Conservation (phyloP, 345 rosid species). For the Balakata baccata region DNA sequence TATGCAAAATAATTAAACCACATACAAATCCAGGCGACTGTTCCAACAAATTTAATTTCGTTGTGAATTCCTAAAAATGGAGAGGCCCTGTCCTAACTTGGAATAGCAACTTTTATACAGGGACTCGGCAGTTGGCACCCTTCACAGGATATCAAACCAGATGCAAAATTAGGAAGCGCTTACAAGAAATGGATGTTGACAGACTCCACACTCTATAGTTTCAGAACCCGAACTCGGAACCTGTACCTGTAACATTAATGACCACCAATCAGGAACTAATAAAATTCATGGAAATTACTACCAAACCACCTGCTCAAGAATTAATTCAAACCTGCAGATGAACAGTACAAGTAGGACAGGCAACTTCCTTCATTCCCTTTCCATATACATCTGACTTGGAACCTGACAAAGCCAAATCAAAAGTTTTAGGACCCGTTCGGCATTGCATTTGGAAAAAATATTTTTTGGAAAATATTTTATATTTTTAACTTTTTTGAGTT, state of each 20-base stretch:
- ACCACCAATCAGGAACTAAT: not conserved
- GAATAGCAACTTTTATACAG: not conserved
- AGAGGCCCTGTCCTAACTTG: not conserved
- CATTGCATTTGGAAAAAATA: too few relatives aligned
- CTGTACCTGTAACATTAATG: conserved; percentile 63
- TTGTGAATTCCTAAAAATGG: not conserved
- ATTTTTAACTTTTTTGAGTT: too few relatives aligned
- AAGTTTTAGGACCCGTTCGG: too few relatives aligned
- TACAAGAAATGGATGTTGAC: conserved; percentile 94
- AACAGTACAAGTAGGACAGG: conserved; percentile 96
- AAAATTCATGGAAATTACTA: not conserved
- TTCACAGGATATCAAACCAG: not conserved
- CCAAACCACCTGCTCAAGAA: not conserved
- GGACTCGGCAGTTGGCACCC: not conserved
- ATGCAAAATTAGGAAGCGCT: conserved; percentile 57
- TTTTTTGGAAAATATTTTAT: too few relatives aligned
- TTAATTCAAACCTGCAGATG: conserved; percentile 74
- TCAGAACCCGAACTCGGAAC: conserved; percentile 98
- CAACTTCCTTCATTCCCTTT: conserved; percentile 92
- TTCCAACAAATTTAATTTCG: not conserved
- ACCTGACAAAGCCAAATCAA: conserved; percentile 35
- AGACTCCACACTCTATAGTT: conserved; percentile 97
- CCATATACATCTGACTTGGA: conserved; percentile 67
- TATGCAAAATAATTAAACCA: conserved; percentile 2
- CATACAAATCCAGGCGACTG: conserved; percentile 6